phyloP scores from a whole-genome alignment of 768 basidiomycete genomes.

The Phaeotremella skinneri region DNA sequence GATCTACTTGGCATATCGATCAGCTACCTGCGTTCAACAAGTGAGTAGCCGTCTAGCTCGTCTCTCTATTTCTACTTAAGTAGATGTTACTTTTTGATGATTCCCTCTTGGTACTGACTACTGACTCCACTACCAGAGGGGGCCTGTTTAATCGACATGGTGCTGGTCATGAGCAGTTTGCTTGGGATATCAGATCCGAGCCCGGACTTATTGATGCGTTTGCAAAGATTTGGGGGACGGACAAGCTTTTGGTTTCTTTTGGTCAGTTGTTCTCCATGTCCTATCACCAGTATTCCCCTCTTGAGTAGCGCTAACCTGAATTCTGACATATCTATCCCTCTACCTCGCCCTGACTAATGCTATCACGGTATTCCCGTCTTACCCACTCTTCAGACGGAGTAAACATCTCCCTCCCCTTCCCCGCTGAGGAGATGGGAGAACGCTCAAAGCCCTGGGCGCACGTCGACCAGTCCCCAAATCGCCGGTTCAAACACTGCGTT shows the following conservation, averaged over 20 bases:
- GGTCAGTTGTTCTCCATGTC: slow-evolving; percentile 20
- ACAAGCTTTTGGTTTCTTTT: slow-evolving; percentile 42
- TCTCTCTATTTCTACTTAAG: not conserved
- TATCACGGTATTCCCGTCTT: too few species aligned
- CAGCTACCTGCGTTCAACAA: slow-evolving; percentile 43
- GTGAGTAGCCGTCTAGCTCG: slow-evolving; percentile 19
- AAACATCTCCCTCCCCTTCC: slow-evolving; percentile 44
- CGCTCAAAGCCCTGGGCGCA: slow-evolving; percentile 44
- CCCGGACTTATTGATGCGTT: slow-evolving; percentile 44
- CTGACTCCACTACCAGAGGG: slow-evolving; percentile 14
- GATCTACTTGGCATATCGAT: slow-evolving; percentile 44
- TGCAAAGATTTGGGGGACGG: slow-evolving; percentile 49
- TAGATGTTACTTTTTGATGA: not conserved
- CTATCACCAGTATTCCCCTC: too few species aligned
- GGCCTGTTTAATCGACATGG: slow-evolving; percentile 36
- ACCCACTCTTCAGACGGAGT: slow-evolving; percentile 19
- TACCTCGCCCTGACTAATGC: too few species aligned
- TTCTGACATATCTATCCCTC: too few species aligned
- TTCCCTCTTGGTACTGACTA: not conserved
- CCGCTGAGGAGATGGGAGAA: slow-evolving; percentile 33
- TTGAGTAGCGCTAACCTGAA: too few species aligned
- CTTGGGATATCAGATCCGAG: slow-evolving; percentile 47
- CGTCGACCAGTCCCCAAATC: slow-evolving; percentile 45
- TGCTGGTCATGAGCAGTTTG: slow-evolving; percentile 45
- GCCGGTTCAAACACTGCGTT: slow-evolving; percentile 29